A percentile compares a stretch with the other conserved stretches of the same genome.
These are phyloP conservation scores for Fragaria iinumae DNA, from an alignment of 306 rosid genomes.

Conservation along the genomic window DNA sequence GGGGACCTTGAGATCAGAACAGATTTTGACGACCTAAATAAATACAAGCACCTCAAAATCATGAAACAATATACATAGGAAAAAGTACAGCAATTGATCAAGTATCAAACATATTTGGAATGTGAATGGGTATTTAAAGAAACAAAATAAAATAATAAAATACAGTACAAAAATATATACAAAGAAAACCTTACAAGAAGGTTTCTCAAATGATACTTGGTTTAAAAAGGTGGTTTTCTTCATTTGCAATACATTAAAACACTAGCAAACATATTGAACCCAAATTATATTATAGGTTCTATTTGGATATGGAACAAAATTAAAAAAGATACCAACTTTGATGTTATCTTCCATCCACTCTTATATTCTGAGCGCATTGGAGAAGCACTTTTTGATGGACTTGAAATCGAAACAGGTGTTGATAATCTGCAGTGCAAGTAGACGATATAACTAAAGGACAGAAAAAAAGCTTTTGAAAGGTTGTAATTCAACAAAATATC, in stretches of 20 bases:
- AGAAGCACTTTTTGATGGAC: constrained; percentile 50
- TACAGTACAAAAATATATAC: not conserved
- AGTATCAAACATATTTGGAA: not conserved
- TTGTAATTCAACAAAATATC: not conserved
- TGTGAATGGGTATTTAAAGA: not conserved
- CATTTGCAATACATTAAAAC: not conserved
- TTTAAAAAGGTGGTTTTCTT: not conserved
- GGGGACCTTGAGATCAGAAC: constrained; percentile 54
- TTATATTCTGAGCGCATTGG: constrained; percentile 36
- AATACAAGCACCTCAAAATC: constrained; percentile 22
- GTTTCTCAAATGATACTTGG: not conserved
- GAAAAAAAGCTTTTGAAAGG: not conserved
- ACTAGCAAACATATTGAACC: not conserved
- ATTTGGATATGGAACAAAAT: constrained; percentile 10
- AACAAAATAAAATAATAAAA: not conserved
- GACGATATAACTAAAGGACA: constrained; percentile 17
- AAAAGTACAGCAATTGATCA: not conserved
- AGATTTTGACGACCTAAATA: constrained; percentile 66
- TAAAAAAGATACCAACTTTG: constrained; percentile 49
- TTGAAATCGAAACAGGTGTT: constrained; percentile 44
- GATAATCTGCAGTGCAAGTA: constrained; percentile 43
- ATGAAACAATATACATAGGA: not conserved
- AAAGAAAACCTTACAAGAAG: not conserved
- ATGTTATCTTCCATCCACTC: constrained; percentile 49
- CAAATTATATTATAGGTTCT: not conserved